Conservation (phyloP, 2,329 filamentous ascomycete species). For the Aspergillus arachidicola region DNA sequence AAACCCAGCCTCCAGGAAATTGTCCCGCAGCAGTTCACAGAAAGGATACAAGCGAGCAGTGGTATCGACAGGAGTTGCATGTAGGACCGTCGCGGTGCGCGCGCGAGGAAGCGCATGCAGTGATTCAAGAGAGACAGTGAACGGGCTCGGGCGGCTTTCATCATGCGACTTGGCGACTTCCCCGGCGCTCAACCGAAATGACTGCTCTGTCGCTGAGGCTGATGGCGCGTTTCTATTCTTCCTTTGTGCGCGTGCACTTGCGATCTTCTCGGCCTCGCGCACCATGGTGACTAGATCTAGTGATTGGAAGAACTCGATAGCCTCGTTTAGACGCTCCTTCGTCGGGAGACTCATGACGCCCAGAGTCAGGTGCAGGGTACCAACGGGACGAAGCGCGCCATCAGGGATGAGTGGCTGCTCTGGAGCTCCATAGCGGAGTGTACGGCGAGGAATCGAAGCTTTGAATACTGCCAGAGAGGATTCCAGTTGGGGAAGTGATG, state of each 20-base stretch:
- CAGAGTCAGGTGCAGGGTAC: constrained; percentile 82
- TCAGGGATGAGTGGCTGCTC: constrained; percentile 55
- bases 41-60: constrained; percentile 47
- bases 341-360: constrained; percentile 77
- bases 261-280: constrained; percentile 35
- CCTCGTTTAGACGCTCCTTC: constrained; percentile 51
- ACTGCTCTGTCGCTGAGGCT: background rate
- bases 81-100: constrained; percentile 42
- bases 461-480: constrained; percentile 63
- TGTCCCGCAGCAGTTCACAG: constrained; percentile 42
- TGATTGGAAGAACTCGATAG: constrained; percentile 46
- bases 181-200: background rate
- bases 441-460: constrained; percentile 51
- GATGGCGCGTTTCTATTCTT: background rate
- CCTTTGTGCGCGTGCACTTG: constrained; percentile 6
- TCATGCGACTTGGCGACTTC: background rate
- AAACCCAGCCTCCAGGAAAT: constrained; percentile 49
- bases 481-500: constrained; percentile 67
- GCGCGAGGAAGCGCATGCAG: constrained; percentile 41
- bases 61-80: constrained; percentile 42
- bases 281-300: constrained; percentile 49
- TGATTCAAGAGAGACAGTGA: constrained; percentile 49
- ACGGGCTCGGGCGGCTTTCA: constrained; percentile 21
- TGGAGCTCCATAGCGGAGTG: constrained; percentile 3
- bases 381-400: constrained; percentile 72